These are phyloP conservation scores for Tulasnella sp. DNA, from an alignment of 768 basidiomycete genomes.

Conservation along the genomic window DNA sequence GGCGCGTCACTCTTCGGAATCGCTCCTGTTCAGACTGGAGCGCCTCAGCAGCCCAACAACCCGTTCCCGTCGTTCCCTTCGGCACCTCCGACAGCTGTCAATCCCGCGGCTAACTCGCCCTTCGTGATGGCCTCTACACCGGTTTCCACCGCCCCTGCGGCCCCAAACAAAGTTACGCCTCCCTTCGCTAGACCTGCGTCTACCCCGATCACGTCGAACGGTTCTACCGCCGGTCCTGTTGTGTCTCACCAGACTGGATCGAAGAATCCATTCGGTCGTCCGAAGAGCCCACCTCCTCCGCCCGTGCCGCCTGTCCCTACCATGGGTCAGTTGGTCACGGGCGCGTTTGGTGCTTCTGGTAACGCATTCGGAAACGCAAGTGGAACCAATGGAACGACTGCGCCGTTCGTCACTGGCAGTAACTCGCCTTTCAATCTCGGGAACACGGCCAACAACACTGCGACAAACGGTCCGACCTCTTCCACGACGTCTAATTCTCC, in stretches of 20 bases:
- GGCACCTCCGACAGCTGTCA: background rate
- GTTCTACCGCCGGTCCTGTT: constrained; percentile 40
- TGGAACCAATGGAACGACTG: background rate
- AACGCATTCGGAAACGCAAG: background rate
- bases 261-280: constrained; percentile 86
- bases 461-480: background rate
- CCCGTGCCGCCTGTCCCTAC: constrained; percentile 70
- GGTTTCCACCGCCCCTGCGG: background rate
- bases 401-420: background rate
- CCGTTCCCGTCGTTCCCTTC: background rate
- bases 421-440: background rate
- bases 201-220: constrained; percentile 44
- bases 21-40: background rate
- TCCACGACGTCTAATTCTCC: constrained; percentile 1
- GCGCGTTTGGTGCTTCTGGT: constrained; percentile 23
- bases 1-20: background rate
- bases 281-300: constrained; percentile 40
- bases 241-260: constrained; percentile 88
- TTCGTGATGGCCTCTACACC: background rate
- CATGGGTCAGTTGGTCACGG: constrained; percentile 64
- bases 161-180: background rate
- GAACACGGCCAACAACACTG: background rate
- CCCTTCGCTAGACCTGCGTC: constrained; percentile 45
- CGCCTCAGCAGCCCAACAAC: background rate
- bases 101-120: background rate